Evolutionary conservation across 129 eudicot genomes (phyloP).

Genomic region (Artemisia tridentata): DNA sequence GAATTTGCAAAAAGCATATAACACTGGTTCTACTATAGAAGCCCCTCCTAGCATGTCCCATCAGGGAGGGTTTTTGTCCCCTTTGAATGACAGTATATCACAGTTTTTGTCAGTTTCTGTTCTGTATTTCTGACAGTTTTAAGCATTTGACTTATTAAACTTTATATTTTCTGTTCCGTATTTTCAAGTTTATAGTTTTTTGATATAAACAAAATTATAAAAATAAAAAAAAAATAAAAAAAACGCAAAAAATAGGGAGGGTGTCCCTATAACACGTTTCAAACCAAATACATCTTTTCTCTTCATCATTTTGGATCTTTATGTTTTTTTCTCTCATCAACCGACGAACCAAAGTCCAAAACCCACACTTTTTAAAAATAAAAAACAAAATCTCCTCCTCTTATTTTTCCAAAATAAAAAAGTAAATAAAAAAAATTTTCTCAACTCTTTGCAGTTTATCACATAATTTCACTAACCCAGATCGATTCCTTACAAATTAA

Average conservation of each 20-base stretch:
- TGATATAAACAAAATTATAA: no score
- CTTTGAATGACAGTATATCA: no score
- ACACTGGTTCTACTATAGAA: no score
- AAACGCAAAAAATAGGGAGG: no score
- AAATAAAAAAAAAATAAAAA: no score
- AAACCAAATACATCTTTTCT: neutral
- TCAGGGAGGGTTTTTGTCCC: no score
- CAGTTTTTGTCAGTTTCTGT: no score
- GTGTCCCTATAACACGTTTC: constrained; percentile 27
- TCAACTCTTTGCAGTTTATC: constrained; percentile 14
- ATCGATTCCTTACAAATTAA: constrained; percentile 24
- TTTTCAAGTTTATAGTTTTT: no score
- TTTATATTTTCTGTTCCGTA: no score
- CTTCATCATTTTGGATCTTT: constrained; percentile 18
- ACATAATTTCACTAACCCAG: constrained; percentile 24
- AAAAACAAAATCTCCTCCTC: neutral
- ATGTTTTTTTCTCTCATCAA: neutral
- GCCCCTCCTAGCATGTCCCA: no score
- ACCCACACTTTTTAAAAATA: constrained; percentile 1
- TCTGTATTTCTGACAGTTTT: no score
- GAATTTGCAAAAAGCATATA: constrained; percentile 11
- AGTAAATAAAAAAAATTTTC: neutral
- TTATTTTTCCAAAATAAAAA: neutral
- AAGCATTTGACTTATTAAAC: no score
- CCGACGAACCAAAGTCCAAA: constrained; percentile 12